Base-by-base conservation (phyloP, 2,329 filamentous ascomycete genomes). In the Cladorrhinum sp. region DNA sequence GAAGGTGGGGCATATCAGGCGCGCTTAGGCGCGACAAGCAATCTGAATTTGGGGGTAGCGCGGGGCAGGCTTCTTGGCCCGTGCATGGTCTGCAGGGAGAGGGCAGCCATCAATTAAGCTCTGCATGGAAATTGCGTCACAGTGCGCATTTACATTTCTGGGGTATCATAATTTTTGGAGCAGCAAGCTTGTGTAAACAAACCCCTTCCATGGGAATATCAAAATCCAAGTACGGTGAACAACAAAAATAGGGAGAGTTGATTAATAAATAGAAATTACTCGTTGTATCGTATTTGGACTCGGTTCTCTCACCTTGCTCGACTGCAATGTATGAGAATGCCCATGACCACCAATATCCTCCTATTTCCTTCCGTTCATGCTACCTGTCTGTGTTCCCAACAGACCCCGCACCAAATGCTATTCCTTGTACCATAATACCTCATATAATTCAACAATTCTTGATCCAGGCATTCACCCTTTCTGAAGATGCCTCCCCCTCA, bases 21-120 rank as follows among this genome's bases (percentile, higher is more conserved):
- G 62, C 62, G 62, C 62, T 62, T 55, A 61, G 64, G 64, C 64
- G 62, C 64, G 64, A 62, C 54, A 18, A 30, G 10, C 12, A 42
- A 14, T 21, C 49, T 42, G 5, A 24, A 42, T 28, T 59, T 53
- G 23, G 23, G 60, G 12, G 28, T 66, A 63, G 62, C 61, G 64
- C 64, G 62, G 64, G 64, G 64, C 60, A 66, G 58, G 24, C 16
- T 12, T 12, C 49, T 24, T 51, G n/a, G 49, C 49, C 18, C 4
- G 49, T 51, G 49, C 26, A 30, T 30, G 26, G 26, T 30, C 21
- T 51, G 49, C 49, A 51, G 21, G 49, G 49, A 21, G 49, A 26
- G 49, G 16, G 49, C 10, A 16, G 36, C 14, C 16, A 12, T 42
- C 36, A 42, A 42, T 20, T 30, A 54, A 21, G 16, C 21, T 12